Evolutionary conservation across 164 flowering plant genomes (phyloP), one percentile per base, ranked within the genome.

Genomic region (Dillenia turbinata): DNA sequence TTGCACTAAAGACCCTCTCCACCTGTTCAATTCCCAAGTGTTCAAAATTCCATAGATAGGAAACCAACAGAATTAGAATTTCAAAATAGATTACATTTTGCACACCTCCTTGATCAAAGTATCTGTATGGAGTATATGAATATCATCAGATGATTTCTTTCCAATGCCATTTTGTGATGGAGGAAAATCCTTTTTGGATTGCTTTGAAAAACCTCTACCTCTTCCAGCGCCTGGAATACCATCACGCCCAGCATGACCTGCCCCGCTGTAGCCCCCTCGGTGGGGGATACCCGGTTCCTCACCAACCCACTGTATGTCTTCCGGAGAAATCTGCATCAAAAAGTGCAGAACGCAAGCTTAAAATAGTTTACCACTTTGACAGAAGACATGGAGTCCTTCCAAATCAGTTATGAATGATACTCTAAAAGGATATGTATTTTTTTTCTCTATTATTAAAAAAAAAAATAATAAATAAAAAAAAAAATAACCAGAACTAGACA

Each of bases 111-210:
- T 89, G 54, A 95, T 85, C 26, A 95, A 79, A 55, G 88, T 78
- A 67, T 89, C 99, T 6, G 99, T 95, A 59, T 89, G 92, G 57
- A 89, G 84, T 72, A 95, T 78, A 65, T 88, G 89, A 56, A 95
- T 89, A 60, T 88, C 88, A 62, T 79, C 87, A 15, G 72, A 55
- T 48, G 62, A 72, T 67, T 85, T 85, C 79, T 80, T 88, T 49
- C 87, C 87, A 65, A 75, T 71, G 64, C 99, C 97, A 76, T 89
- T 91, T 60, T 84, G 96, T 16, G 84, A 68, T 40, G 77, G 75
- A 51, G 75, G 83, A 26, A 80, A 75, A 46, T 80, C 90, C 66
- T 81, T 87, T 65, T 76, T 85, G 47, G 83, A 22, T 55, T 75
- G 90, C 75, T 85, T 91, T 17, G 69, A 19, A 48, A 66, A 61